Conservation (phyloP, 768 basidiomycete species). For the Clathrus columnatus region DNA sequence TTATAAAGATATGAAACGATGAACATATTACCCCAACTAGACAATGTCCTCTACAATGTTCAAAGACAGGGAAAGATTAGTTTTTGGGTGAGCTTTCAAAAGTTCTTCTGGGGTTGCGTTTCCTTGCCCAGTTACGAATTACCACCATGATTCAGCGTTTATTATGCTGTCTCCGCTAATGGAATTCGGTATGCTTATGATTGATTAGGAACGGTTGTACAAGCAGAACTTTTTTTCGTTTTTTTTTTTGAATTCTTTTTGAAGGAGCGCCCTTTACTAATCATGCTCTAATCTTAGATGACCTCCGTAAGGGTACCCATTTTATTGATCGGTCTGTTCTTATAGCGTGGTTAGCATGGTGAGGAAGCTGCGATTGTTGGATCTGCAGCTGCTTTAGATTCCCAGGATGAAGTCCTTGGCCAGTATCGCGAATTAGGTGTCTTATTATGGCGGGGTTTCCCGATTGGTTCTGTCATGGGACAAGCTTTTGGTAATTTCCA, state of each 20-base stretch:
- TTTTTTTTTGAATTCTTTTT: neutral
- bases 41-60: conserved; percentile 83
- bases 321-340: neutral
- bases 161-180: too few species aligned
- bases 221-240: neutral
- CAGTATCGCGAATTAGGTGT: conserved; percentile 95
- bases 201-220: too few species aligned
- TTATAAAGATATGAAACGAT: conserved; percentile 60
- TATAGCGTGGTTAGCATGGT: conserved; percentile 47
- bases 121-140: too few species aligned
- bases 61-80: conserved; percentile 92
- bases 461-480: conserved; percentile 72
- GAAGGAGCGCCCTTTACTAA: too few species aligned
- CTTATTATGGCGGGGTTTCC: conserved; percentile 79
- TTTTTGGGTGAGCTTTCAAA: conserved; percentile 56
- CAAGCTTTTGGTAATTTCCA: conserved; percentile 87
- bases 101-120: neutral
- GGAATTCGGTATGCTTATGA: too few species aligned
- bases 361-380: conserved; percentile 90
- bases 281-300: too few species aligned
- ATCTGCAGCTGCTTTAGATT: conserved; percentile 75
- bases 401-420: conserved; percentile 87
- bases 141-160: neutral
- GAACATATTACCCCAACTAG: conserved; percentile 72
- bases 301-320: conserved; percentile 52